Base-by-base conservation (phyloP, 2,329 filamentous ascomycete species). In the Dryadomyces quercivorus region DNA sequence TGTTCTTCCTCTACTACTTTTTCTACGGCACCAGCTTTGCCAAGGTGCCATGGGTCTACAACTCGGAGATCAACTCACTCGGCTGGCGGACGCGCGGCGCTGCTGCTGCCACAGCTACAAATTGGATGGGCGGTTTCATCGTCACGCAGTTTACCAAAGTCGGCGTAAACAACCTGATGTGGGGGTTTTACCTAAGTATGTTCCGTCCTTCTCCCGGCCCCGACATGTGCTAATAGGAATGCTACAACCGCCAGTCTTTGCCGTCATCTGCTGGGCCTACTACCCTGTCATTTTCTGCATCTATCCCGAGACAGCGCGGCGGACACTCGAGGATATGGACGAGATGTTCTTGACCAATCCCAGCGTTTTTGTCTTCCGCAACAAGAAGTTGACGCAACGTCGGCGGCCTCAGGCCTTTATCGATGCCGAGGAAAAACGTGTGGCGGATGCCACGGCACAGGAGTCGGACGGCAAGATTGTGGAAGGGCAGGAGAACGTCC, bases 301-400 rank as follows among this genome's bases (percentile, higher is more conserved):
- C 47, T 76, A 77, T 54, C 74, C 73, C 0, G 75, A 77, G 60
- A 77, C 75, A 1, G 62, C 70, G 6, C 65, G 71, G 49, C 66
- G 69, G 10, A 71, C 73, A 0, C 65, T 77, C 7, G 74, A 77
- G 59, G 73, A 76, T 47, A 75, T 76, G 62, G 72, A 76, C 57
- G 63, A 71, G 54, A 70, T 71, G 44, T 72, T 70, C 56, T 64
- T 64, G 40, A 61, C 61, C 38, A 61, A 65, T 45, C 62, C 63
- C 1, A 60, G 59, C 15, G 45, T 65, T 15, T 59, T 70, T 38
- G 68, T 71, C 15, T 70, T 63, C 36, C 60, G 63, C 26, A 65
- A 67, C 52, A 56, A 59, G 5, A 60, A 61, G 16, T 58, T 70
- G 51, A 70, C 66, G 3, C 64, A 70, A 51, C 66, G 66, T n/a